Evolutionary conservation across 2,329 filamentous ascomycete genomes (phyloP).

Genomic region (Teratosphaeria zuluensis): DNA sequence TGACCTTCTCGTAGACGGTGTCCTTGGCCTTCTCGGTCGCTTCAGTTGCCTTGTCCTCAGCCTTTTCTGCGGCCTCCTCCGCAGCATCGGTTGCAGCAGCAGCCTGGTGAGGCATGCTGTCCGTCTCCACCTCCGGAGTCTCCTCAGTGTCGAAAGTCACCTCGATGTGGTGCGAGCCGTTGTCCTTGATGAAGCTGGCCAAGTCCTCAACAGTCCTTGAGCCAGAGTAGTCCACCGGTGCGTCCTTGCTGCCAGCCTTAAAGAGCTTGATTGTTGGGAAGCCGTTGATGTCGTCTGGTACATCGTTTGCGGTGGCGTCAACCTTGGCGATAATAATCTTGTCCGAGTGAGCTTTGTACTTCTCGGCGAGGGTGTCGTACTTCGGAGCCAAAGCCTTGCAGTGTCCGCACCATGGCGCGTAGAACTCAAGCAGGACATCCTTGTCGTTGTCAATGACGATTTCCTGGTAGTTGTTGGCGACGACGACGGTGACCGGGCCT

Average conservation of each 20-base stretch:
- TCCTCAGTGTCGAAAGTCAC: conserved; percentile 39
- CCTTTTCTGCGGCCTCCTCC: conserved; percentile 11
- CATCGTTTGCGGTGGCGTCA: conserved; percentile 90
- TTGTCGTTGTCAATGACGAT: conserved; percentile 88
- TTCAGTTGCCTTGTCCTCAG: conserved; percentile 9
- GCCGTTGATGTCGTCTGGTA: conserved; percentile 90
- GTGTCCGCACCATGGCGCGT: conserved; percentile 75
- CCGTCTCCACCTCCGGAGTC: conserved; percentile 36
- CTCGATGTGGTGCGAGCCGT: conserved; percentile 78
- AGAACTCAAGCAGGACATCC: conserved; percentile 97
- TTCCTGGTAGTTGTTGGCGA: conserved; percentile 88
- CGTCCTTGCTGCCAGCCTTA: conserved; percentile 78
- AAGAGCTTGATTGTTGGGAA: conserved; percentile 99
- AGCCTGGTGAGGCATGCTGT: conserved; percentile 37
- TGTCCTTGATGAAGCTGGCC: conserved; percentile 85
- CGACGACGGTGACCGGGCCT: conserved; percentile 74
- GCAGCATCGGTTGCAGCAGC: conserved; percentile 29
- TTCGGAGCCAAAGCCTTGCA: conserved; percentile 61
- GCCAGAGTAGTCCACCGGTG: conserved; percentile 78
- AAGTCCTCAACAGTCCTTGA: conserved; percentile 86
- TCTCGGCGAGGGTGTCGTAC: conserved; percentile 53
- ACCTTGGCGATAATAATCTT: conserved; percentile 75
- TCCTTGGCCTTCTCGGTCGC: conserved; percentile 21
- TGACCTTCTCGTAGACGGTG: conserved; percentile 26
- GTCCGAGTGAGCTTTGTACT: conserved; percentile 44